Conservation (phyloP, 176 grass and related monocot genomes). For the Triticum dicoccoides region DNA sequence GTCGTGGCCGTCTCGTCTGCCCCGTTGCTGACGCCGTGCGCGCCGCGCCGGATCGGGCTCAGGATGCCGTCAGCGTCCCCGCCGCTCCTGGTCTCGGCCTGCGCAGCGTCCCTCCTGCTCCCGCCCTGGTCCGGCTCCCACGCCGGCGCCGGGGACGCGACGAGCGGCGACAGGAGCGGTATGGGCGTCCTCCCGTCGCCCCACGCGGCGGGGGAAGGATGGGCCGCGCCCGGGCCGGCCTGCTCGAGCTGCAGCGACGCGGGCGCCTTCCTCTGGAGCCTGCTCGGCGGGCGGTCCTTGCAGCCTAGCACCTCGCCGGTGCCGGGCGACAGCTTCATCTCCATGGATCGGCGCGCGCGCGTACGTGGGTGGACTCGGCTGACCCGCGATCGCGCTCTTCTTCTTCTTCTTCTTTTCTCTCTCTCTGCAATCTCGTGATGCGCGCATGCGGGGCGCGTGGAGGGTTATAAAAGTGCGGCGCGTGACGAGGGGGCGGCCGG, state of each 20-base stretch:
- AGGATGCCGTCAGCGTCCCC: background rate
- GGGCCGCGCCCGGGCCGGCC: background rate
- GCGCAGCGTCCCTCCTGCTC: background rate
- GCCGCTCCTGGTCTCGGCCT: slow-evolving; percentile 2
- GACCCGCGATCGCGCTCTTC: background rate
- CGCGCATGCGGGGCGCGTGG: slow-evolving; percentile 24
- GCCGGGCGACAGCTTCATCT: slow-evolving; percentile 27
- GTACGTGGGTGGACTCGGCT: slow-evolving; percentile 8
- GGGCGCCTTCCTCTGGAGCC: slow-evolving; percentile 67
- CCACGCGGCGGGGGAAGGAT: slow-evolving; percentile 12
- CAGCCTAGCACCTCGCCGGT: slow-evolving; percentile 2
- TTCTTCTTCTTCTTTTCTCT: too few species aligned
- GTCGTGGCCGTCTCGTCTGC: background rate
- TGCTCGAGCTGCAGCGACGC: slow-evolving; percentile 59
- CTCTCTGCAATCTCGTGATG: background rate
- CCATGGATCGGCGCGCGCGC: slow-evolving; percentile 8
- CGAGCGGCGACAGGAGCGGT: slow-evolving; percentile 50
- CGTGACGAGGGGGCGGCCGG: slow-evolving; percentile 33
- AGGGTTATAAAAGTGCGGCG: slow-evolving; percentile 29
- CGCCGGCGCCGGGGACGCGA: slow-evolving; percentile 16
- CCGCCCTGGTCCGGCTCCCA: slow-evolving; percentile 29
- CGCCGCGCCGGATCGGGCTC: slow-evolving; percentile 5
- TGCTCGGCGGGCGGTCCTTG: slow-evolving; percentile 50
- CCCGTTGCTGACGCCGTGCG: background rate
- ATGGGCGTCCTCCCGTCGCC: slow-evolving; percentile 28